Percentiles rank a stretch among this genome's conserved stretches.
Conservation (phyloP, 768 basidiomycete species). For the Leccinum variicolor region DNA sequence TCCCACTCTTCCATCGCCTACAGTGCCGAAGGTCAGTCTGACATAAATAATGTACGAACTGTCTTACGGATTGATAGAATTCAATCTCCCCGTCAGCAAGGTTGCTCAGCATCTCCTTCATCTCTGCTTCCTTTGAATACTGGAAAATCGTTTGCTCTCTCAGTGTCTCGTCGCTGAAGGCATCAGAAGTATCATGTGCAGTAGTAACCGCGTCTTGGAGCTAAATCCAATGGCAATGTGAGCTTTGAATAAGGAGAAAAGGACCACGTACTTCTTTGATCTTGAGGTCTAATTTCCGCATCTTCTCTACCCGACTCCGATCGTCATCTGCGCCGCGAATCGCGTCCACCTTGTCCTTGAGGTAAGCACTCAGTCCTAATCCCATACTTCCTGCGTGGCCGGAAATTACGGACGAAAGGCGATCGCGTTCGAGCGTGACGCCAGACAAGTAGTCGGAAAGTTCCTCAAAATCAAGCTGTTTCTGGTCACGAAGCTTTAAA, state of each 20-base stretch:
- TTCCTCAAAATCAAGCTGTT: constrained; percentile 98
- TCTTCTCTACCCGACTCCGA: constrained; percentile 86
- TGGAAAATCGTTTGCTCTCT: constrained; percentile 91
- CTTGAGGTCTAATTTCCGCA: constrained; percentile 87
- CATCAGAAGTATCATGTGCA: constrained; percentile 93
- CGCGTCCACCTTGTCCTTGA: constrained; percentile 90
- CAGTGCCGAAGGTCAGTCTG: constrained; percentile 4
- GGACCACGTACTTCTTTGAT: constrained; percentile 79
- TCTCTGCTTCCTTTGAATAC: constrained; percentile 86
- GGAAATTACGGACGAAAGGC: constrained; percentile 83
- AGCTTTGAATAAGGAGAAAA: background rate
- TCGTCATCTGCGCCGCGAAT: constrained; percentile 93
- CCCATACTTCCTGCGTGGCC: constrained; percentile 87
- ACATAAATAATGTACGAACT: background rate
- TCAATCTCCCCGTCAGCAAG: constrained; percentile 95
- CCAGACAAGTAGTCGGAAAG: constrained; percentile 91
- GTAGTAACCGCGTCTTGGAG: constrained; percentile 95
- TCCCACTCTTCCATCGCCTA: constrained; percentile 99
- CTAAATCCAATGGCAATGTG: constrained; percentile 37
- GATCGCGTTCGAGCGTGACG: constrained; percentile 90
- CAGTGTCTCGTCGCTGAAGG: constrained; percentile 93
- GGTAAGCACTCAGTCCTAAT: constrained; percentile 81
- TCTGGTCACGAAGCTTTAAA: constrained; percentile 93
- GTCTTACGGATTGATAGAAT: constrained; percentile 80
- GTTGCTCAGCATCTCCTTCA: constrained; percentile 91